A percentile compares a stretch with the other conserved stretches of the same genome.
phyloP scores from a whole-genome alignment of 2,329 filamentous ascomycete genomes.

The Elsinoe perseae region DNA sequence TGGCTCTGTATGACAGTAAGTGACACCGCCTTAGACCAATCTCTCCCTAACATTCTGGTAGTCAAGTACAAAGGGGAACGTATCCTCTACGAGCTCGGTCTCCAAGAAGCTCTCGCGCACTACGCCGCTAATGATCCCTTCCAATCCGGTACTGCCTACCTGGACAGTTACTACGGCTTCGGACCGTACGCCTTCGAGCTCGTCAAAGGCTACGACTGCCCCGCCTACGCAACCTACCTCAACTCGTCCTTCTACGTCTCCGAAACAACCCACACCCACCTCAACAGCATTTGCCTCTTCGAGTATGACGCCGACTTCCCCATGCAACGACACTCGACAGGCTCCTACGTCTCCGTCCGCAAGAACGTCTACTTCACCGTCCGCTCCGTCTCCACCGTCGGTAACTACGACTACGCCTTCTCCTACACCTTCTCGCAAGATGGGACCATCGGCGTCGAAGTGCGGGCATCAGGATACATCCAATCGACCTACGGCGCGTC shows the following conservation, averaged over 20 bases:
- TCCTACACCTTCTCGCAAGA: constrained; percentile 45
- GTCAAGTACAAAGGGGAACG: constrained; percentile 48
- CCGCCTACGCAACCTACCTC: constrained; percentile 43
- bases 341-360: constrained; percentile 35
- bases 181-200: constrained; percentile 41
- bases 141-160: constrained; percentile 40
- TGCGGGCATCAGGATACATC: constrained; percentile 48
- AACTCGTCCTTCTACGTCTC: constrained; percentile 41
- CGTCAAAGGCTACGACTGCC: constrained; percentile 47
- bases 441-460: constrained; percentile 44
- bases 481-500: constrained; percentile 35
- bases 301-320: constrained; percentile 45
- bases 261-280: constrained; percentile 40
- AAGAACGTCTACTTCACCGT: constrained; percentile 42
- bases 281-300: constrained; percentile 49
- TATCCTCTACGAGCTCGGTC: constrained; percentile 48
- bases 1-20: constrained; percentile 41
- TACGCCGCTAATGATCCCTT: constrained; percentile 43
- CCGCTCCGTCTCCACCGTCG: constrained; percentile 42
- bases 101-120: constrained; percentile 50
- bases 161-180: constrained; percentile 45
- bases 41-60: neutral
- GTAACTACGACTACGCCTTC: constrained; percentile 48
- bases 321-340: constrained; percentile 42
- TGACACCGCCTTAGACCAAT: neutral